A percentile compares a stretch with the other conserved stretches of the same genome.
These are phyloP conservation scores for Arthrinium puccinioides DNA, from an alignment of 2,329 filamentous ascomycete genomes.

Conservation along the genomic window DNA sequence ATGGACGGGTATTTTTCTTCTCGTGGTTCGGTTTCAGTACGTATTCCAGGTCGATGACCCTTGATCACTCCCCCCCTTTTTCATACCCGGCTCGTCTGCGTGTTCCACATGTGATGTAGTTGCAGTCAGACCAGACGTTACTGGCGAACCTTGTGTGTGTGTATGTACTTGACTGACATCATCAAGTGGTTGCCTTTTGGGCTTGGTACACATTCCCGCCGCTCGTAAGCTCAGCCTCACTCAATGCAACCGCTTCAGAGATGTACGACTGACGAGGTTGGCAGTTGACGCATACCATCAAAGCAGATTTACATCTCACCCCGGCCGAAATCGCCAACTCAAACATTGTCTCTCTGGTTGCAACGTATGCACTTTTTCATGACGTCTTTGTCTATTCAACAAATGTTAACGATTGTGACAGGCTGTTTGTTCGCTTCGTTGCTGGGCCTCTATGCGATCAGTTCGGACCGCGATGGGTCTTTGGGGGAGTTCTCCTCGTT, in stretches of 20 bases:
- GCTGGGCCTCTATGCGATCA: conserved; percentile 80
- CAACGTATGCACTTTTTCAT: conserved; percentile 39
- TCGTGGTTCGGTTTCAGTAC: conserved; percentile 33
- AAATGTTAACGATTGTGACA: conserved; percentile 18
- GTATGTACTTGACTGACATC: not conserved
- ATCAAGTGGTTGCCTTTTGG: conserved; percentile 63
- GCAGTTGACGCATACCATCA: conserved; percentile 67
- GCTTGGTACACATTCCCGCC: conserved; percentile 92
- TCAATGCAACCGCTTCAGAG: too few species aligned
- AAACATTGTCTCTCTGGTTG: conserved; percentile 75
- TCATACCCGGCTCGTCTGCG: too few species aligned
- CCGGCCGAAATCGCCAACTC: conserved; percentile 74
- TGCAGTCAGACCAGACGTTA: too few species aligned
- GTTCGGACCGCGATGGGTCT: conserved; percentile 74
- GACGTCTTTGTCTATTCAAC: not conserved
- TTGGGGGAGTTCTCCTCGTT: conserved; percentile 67
- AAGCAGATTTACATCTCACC: conserved; percentile 66
- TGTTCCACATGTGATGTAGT: too few species aligned
- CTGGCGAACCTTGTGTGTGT: too few species aligned
- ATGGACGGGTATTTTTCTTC: conserved; percentile 87
- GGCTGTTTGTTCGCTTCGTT: conserved; percentile 67
- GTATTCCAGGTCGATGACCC: not conserved
- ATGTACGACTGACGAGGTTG: too few species aligned
- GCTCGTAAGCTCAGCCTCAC: conserved; percentile 62
- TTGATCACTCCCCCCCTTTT: conserved; percentile 18